Conservation (phyloP, 2,329 filamentous ascomycete species). For the Exophiala sp. region DNA sequence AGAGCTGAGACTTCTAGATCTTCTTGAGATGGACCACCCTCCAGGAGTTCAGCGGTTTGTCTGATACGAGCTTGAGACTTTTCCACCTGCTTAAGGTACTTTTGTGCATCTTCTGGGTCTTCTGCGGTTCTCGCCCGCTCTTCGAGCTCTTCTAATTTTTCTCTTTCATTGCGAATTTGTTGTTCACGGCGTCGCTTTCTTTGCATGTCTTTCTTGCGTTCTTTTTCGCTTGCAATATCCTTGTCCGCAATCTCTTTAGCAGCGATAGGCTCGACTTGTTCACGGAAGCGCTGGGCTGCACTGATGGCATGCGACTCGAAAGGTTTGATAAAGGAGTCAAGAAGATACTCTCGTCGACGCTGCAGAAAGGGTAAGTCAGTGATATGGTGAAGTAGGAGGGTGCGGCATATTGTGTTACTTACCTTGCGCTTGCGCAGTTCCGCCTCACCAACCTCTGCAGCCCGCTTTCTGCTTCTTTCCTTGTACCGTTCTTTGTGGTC, state of each 20-base stretch:
- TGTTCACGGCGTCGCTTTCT: constrained; percentile 93
- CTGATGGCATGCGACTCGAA: constrained; percentile 66
- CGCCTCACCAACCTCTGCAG: constrained; percentile 59
- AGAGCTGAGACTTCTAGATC: constrained; percentile 70
- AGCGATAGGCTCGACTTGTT: constrained; percentile 74
- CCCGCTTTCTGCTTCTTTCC: constrained; percentile 61
- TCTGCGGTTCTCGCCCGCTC: constrained; percentile 72
- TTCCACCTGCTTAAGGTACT: constrained; percentile 79
- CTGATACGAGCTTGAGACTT: constrained; percentile 89
- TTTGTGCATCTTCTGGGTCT: constrained; percentile 77
- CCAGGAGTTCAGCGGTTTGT: constrained; percentile 81
- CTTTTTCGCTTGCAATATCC: constrained; percentile 90
- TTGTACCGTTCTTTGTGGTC: constrained; percentile 52
- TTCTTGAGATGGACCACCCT: constrained; percentile 66
- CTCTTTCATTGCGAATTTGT: constrained; percentile 80
- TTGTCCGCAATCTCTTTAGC: constrained; percentile 83
- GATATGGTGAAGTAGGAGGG: not conserved
- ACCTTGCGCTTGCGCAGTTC: constrained; percentile 64
- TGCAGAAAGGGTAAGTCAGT: constrained; percentile 31
- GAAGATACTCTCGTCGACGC: constrained; percentile 57
- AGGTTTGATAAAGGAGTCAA: constrained; percentile 55
- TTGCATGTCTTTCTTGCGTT: constrained; percentile 99
- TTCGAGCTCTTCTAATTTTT: constrained; percentile 77
- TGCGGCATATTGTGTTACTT: constrained; percentile 34
- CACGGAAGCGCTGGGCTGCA: constrained; percentile 72